Conservation (phyloP, 805 yeast genomes). For the Candida koratica region DNA sequence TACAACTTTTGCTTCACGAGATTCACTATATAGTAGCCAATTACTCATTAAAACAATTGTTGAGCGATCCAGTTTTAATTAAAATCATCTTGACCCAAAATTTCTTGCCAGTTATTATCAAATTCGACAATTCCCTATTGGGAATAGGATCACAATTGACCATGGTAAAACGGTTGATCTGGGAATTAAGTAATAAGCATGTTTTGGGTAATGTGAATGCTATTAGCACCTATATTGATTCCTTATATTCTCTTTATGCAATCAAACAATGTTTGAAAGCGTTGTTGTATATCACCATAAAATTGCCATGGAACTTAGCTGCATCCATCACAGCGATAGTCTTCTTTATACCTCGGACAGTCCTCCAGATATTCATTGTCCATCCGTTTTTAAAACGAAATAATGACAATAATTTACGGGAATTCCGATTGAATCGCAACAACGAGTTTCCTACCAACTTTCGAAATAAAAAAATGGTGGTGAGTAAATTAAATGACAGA, state of each 20-base stretch:
- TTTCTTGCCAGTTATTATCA: conserved; percentile 1
- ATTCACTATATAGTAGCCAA: neutral
- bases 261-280: conserved; percentile 1
- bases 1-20: neutral
- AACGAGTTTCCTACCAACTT: conserved; percentile 1
- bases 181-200: conserved; percentile 16
- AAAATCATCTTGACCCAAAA: neutral
- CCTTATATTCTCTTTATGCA: neutral
- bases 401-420: conserved; percentile 12
- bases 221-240: conserved; percentile 2
- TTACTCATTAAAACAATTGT: conserved; percentile 2
- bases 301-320: conserved; percentile 18
- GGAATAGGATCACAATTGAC: conserved; percentile 2
- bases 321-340: conserved; percentile 14
- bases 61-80: conserved; percentile 3
- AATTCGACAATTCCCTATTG: conserved; percentile 4
- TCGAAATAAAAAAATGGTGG: conserved; percentile 3
- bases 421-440: conserved; percentile 12
- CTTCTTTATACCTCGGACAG: conserved; percentile 21
- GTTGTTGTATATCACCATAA: conserved; percentile 6
- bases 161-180: conserved; percentile 11
- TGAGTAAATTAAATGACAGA: neutral
- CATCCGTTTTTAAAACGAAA: conserved; percentile 13
- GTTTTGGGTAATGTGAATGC: conserved; percentile 10
- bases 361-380: conserved; percentile 16